Conservation (phyloP, 306 rosid genomes). For the Lagenaria siceraria region DNA sequence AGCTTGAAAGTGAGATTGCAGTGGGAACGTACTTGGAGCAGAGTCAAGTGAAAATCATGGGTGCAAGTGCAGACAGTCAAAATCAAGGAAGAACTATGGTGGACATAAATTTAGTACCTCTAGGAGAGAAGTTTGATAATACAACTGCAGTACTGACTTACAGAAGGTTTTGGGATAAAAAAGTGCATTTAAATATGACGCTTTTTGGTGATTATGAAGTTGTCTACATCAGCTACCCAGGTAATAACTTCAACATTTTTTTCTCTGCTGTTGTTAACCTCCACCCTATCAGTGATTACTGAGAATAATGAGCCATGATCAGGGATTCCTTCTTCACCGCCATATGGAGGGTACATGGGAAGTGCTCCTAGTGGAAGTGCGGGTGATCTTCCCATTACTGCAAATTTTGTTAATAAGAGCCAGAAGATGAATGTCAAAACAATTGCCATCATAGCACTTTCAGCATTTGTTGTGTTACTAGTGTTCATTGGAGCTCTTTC, state of each 20-base stretch:
- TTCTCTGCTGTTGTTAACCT: constrained; percentile 2
- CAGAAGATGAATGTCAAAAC: constrained; percentile 52
- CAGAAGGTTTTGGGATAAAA: constrained; percentile 55
- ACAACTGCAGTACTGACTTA: constrained; percentile 57
- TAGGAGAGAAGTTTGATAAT: constrained; percentile 80
- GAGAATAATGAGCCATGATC: constrained; percentile 26
- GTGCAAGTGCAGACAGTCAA: constrained; percentile 74
- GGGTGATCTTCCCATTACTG: constrained; percentile 49
- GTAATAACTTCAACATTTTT: constrained; percentile 29
- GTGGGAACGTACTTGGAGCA: constrained; percentile 76
- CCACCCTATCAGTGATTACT: constrained; percentile 15
- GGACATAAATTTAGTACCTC: constrained; percentile 78
- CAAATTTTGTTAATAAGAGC: constrained; percentile 29
- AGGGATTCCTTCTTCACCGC: constrained; percentile 64
- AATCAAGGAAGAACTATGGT: constrained; percentile 63
- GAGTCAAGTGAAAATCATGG: constrained; percentile 93
- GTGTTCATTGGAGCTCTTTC: constrained; percentile 50
- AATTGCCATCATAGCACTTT: constrained; percentile 50
- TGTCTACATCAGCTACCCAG: constrained; percentile 55
- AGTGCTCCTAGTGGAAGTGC: constrained; percentile 35
- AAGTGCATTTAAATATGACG: constrained; percentile 61
- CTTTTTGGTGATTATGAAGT: constrained; percentile 68
- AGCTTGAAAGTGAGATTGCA: constrained; percentile 79
- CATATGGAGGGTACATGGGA: constrained; percentile 30
- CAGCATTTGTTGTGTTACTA: constrained; percentile 60